These are phyloP conservation scores for Alternaria gansuensis DNA, from an alignment of 2,329 filamentous ascomycete genomes.

Conservation along the genomic window DNA sequence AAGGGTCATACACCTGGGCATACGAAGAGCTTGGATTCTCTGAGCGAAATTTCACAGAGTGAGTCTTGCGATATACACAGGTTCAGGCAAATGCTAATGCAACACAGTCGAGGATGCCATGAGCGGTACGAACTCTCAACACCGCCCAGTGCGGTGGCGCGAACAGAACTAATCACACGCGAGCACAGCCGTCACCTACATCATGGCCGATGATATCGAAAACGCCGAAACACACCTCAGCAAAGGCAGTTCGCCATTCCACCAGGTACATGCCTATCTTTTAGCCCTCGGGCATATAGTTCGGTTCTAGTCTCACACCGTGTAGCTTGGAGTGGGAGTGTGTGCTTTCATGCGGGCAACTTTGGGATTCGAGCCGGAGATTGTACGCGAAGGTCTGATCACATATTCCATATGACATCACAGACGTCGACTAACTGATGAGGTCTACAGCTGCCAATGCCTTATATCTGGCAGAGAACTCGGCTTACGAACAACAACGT, in stretches of 20 bases:
- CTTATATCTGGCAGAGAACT: conserved; percentile 77
- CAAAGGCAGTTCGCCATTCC: conserved; percentile 82
- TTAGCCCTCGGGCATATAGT: not conserved
- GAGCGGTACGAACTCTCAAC: conserved; percentile 50
- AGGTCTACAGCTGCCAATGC: conserved; percentile 68
- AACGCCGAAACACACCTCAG: conserved; percentile 77
- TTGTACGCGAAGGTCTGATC: conserved; percentile 77
- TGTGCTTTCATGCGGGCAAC: conserved; percentile 86
- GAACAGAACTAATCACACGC: conserved; percentile 37
- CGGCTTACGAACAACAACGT: conserved; percentile 78
- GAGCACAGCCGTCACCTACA: conserved; percentile 68
- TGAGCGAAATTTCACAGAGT: conserved; percentile 68
- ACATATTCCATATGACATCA: not conserved
- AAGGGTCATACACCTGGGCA: conserved; percentile 51
- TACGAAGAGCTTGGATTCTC: conserved; percentile 65
- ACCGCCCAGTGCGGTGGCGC: not conserved
- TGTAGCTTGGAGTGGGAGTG: conserved; percentile 77
- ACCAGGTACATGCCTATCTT: conserved; percentile 63
- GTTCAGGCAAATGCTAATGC: conserved; percentile 27
- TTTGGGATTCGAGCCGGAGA: conserved; percentile 88
- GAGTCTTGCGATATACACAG: conserved; percentile 3
- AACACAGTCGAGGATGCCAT: conserved; percentile 58
- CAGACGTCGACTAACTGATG: conserved; percentile 18
- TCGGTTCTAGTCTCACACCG: conserved; percentile 29
- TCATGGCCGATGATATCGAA: conserved; percentile 91